Evolutionary conservation across 1,284 basidiomycete genomes (phyloP).

Genomic region (Takashimella tepidaria): DNA sequence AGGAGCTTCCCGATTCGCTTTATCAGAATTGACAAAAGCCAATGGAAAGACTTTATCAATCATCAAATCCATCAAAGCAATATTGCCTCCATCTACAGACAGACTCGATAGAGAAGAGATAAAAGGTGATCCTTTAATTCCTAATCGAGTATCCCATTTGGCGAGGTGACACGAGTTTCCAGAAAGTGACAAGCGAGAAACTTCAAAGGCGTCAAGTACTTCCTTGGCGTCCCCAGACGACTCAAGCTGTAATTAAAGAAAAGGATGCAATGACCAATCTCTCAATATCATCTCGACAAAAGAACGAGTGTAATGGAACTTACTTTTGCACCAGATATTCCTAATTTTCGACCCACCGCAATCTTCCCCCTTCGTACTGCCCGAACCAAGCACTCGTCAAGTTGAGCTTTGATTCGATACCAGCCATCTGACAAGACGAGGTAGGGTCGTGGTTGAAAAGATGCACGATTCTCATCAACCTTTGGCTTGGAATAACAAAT

Average conservation of each 20-base stretch:
- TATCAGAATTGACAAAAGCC: conserved; percentile 52
- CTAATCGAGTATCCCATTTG: conserved; percentile 81
- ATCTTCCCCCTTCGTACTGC: conserved; percentile 66
- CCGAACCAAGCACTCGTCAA: conserved; percentile 67
- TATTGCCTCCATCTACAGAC: conserved; percentile 71
- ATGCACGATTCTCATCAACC: conserved; percentile 49
- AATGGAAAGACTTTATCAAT: conserved; percentile 58
- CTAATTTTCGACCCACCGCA: conserved; percentile 74
- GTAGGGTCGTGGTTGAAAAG: conserved; percentile 44
- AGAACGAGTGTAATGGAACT: conserved; percentile 19
- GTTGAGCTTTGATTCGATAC: conserved; percentile 75
- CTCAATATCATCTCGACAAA: conserved; percentile 1
- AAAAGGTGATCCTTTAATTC: conserved; percentile 59
- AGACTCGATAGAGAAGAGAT: conserved; percentile 74
- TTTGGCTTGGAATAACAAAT: conserved; percentile 55
- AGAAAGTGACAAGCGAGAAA: conserved; percentile 60
- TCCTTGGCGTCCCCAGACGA: conserved; percentile 72
- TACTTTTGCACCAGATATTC: conserved; percentile 72
- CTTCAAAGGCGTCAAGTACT: conserved; percentile 70
- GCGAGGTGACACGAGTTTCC: conserved; percentile 83
- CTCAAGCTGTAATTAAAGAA: conserved; percentile 55
- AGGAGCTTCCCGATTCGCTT: conserved; percentile 56
- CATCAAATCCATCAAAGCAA: conserved; percentile 70
- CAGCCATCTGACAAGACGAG: conserved; percentile 91
- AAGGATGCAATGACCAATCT: neutral